Base-by-base conservation (phyloP, 768 basidiomycete species). In the Hygrocybe punicea region DNA sequence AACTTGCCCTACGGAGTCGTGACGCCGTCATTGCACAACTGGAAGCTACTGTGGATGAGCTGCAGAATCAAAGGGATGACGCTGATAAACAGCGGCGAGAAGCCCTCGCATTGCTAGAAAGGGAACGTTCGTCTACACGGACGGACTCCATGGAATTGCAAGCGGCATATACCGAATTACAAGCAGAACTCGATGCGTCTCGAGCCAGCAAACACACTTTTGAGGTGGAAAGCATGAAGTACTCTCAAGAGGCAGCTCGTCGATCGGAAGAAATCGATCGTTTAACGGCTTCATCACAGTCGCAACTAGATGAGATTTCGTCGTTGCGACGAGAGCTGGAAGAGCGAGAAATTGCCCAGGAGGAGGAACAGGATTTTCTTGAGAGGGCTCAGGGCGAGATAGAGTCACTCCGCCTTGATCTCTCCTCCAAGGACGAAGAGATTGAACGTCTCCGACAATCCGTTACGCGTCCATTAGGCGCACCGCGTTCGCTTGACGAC, bases 311-410 rank as follows among this genome's bases (percentile, higher is more conserved):
- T 49, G 85, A 88, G 58, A 65, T 88, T 44, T 67, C 76, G 4
- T 68, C 76, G 4, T 65, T 87, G 36, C 79, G 76, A 58, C 71
- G 73, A 24, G 84, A 86, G 56, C 63, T 89, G 25, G 76, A 80
- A 6, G 81, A 82, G 46, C 69, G 70, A 45, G 64, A 59, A 55
- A 64, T 63, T 21, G 77, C 72, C 29, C 73, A 77, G 71, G 80
- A 82, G 3, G 89, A 92, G 69, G 82, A 84, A 51, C 76, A 78
- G 35, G 82, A 80, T 36, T 81, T 88, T 69, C 74, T 91, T 57
- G 75, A 79, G 54, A 79, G 81, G 55, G 83, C 85, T 5, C 83
- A 84, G 58, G 79, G 80, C 55, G 91, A 92, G 64, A 78, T 89
- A 56, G 90, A 92, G 71, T 58, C 71, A n/a, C 78, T 91, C 34